phyloP scores from a whole-genome alignment of 225 moss, liverwort and hornwort genomes.

The Pseudoscleropodium purum region DNA sequence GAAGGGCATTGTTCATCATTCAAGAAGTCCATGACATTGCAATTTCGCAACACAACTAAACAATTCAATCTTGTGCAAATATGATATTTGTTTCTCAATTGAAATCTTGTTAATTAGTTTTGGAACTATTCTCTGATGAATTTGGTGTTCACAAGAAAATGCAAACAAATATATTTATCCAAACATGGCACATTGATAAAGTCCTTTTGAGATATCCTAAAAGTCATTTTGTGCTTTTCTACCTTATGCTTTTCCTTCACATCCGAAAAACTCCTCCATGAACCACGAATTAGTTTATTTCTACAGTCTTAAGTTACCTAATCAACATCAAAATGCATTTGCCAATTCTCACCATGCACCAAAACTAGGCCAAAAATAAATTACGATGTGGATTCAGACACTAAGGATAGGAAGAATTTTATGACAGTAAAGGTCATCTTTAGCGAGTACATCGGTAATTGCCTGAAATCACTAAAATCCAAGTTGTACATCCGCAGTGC shows the following conservation, averaged over 20 bases:
- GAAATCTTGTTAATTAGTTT: too few relatives aligned
- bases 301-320: too few relatives aligned
- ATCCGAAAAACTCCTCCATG: not conserved
- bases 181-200: not conserved
- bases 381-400: not conserved
- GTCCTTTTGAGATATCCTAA: not conserved
- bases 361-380: too few relatives aligned
- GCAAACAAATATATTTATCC: not conserved
- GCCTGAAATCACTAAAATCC: not conserved
- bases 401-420: not conserved
- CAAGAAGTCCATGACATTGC: too few relatives aligned
- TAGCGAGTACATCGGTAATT: not conserved
- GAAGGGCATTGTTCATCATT: not conserved
- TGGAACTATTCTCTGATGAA: not conserved
- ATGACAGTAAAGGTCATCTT: not conserved
- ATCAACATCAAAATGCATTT: not conserved
- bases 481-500: not conserved
- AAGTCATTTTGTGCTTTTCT: not conserved
- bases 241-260: not conserved
- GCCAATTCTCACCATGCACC: not conserved
- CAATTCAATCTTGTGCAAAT: not conserved
- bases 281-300: not conserved
- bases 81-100: not conserved
- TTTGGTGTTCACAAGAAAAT: not conserved
- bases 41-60: not conserved